phyloP scores from a whole-genome alignment of 2,329 filamentous ascomycete genomes.

The Fusarium sp. region DNA sequence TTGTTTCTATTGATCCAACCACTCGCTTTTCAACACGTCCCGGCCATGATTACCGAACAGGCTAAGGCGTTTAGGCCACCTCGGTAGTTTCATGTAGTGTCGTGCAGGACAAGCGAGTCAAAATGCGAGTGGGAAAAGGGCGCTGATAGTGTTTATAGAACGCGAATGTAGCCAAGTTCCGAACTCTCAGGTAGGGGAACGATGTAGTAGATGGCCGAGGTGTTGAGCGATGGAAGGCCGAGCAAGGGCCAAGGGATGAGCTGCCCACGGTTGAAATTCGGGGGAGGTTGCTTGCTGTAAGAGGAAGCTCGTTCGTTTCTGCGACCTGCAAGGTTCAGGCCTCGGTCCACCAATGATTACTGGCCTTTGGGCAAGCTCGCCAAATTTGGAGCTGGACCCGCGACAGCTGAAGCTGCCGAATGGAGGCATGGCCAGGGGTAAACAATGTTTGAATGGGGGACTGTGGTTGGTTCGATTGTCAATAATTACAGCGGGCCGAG shows the following conservation, averaged over 20 bases:
- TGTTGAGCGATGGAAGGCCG: background rate
- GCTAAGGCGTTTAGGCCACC: conserved; percentile 26
- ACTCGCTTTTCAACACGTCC: conserved; percentile 38
- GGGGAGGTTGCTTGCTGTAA: conserved; percentile 23
- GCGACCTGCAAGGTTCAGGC: background rate
- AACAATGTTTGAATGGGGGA: conserved; percentile 11
- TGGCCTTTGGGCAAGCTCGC: conserved; percentile 7
- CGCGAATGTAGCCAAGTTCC: background rate
- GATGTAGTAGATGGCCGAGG: background rate
- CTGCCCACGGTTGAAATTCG: background rate
- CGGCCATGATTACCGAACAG: conserved; percentile 38
- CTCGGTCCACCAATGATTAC: background rate
- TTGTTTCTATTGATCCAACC: conserved; percentile 27
- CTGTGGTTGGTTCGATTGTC: conserved; percentile 33
- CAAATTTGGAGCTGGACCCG: conserved; percentile 34
- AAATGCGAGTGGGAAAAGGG: background rate
- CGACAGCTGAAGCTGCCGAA: conserved; percentile 34
- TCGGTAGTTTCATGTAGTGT: conserved; percentile 39
- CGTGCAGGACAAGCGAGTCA: conserved; percentile 21
- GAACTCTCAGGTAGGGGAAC: background rate
- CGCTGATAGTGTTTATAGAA: background rate
- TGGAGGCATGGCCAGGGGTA: conserved; percentile 36
- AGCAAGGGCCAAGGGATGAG: background rate
- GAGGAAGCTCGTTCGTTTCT: conserved; percentile 34
- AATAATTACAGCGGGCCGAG: conserved; percentile 35